phyloP scores from a whole-genome alignment of 164 flowering plant species.

The Vitis riparia region DNA sequence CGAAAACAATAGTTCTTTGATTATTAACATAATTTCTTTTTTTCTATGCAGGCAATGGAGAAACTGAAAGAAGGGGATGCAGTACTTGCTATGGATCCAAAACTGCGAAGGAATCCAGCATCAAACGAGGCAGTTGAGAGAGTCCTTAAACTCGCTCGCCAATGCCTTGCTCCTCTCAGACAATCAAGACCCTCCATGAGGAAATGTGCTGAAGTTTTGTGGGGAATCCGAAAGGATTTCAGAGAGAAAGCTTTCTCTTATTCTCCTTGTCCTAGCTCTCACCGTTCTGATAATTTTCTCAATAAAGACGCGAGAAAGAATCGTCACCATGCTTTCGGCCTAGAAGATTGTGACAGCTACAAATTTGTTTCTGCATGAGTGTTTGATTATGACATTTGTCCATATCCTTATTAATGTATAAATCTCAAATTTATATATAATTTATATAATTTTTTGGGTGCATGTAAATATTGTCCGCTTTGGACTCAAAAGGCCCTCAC shows the following conservation, averaged over 20 bases:
- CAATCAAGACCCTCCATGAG: constrained; percentile 64
- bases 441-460: too few species aligned
- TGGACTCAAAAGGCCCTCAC: too few species aligned
- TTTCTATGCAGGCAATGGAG: constrained; percentile 57
- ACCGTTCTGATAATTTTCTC: constrained; percentile 23
- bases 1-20: too few species aligned
- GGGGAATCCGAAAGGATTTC: constrained; percentile 55
- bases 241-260: constrained; percentile 26
- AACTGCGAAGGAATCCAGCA: constrained; percentile 46
- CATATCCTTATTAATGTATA: too few species aligned
- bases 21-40: too few species aligned
- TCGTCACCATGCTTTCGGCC: constrained; percentile 19
- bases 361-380: constrained; percentile 41
- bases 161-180: constrained; percentile 54
- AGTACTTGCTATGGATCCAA: constrained; percentile 59
- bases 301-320: constrained; percentile 15
- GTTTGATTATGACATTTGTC: not conserved
- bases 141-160: constrained; percentile 51
- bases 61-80: constrained; percentile 49
- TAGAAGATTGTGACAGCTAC: constrained; percentile 24
- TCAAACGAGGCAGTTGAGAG: constrained; percentile 46
- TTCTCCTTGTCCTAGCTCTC: constrained; percentile 17
- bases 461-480: too few species aligned
- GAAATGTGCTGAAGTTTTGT: constrained; percentile 57
- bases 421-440: too few species aligned